Evolutionary conservation across 352 stramenopile genomes (phyloP), one percentile per base, ranked within the genome.

Genomic region (Pythium aphanidermatum): DNA sequence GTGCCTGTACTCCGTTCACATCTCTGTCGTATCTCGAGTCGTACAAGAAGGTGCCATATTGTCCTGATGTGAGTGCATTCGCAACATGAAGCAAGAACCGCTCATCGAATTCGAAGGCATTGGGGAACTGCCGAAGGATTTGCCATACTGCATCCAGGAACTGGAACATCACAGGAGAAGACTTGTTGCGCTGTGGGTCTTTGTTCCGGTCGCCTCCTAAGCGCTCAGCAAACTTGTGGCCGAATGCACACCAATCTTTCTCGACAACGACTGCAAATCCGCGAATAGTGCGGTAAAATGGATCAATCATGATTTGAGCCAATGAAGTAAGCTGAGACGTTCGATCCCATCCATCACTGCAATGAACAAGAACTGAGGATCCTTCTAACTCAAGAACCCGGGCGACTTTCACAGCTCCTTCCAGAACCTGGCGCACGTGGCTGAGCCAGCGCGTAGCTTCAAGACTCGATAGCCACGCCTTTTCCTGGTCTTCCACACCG

Each of bases 321-420:
- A 95, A 52, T 33, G 71, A 68, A 30, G 65, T 78, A 10, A 95
- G 55, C 53, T 95, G 84, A 5, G 77, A 46, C 16, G 84, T 95
- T 30, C 84, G 84, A 36, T 95, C 84, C 83, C 84, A 95, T 7
- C 83, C 84, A 40, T 95, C 83, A 45, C 78, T 93, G 55, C 84
- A 94, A 47, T 95, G 84, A 14, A 95, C 83, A 30, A 94, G 72
- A 16, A 68, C 78, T 2, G 77, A 92, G 0, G 75, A 79, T 13
- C 79, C 82, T 63, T 94, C 83, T 14, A 90, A 35, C 26, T 91
- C 79, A 17, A 96, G 56, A n/a, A 89, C 78, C 23, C 82, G 73
- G 2, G 84, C 85, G n/a, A 96, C 89, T 46, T 87, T 86, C 40
- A 91, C 51, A 1, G 83, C 77, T 8, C 79, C 82, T 47, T 90